Evolutionary conservation across 2,329 filamentous ascomycete species (phyloP), one percentile per base, ranked within the genome.

Genomic region (Aspergillus tubingensis): DNA sequence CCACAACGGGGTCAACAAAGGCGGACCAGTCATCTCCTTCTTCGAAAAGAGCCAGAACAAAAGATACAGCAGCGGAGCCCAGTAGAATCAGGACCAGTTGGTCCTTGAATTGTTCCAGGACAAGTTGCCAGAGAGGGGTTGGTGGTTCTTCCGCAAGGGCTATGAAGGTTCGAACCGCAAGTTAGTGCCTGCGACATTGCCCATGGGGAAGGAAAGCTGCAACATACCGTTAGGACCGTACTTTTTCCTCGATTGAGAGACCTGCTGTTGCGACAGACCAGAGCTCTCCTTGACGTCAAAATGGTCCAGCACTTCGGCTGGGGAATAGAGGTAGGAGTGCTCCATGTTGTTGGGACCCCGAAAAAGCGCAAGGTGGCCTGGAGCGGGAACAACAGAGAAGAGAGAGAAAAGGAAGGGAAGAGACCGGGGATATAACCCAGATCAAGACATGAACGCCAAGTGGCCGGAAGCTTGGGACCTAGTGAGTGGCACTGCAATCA

Each of bases 61-160:
- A 98, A 2, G 95, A 98, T 38, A 99, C 89, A 19, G 90, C 92
- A 10, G 95, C 95, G 39, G 94, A 98, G 57, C 88, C 95, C 53
- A 99, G 86, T 21, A 99, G 84, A 69, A 99, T 99, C 57, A 99
- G 86, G 68, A 99, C 95, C 51, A 99, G 87, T 79, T 99, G 95
- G 76, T 99, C 95, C 80, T 99, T 97, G 85, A 99, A 99, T 77
- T 99, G 95, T 80, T 99, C 95, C 61, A 99, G 85, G 58, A 99
- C 91, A 65, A 99, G 88, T 79, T 98, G 87, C 95, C 94, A 99
- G 51, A 99, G 77, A 41, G 95, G 95, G 32, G 95, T 99, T 3
- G 95, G 92, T 57, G 95, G 95, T 67, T 99, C 95, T 81, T 99
- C 95, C 49, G 87, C 85, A 58, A 91, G 83, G 59, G 88, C 88